These are phyloP conservation scores for Nicotiana paniculata DNA, from an alignment of 257 asterid species.

Conservation along the genomic window DNA sequence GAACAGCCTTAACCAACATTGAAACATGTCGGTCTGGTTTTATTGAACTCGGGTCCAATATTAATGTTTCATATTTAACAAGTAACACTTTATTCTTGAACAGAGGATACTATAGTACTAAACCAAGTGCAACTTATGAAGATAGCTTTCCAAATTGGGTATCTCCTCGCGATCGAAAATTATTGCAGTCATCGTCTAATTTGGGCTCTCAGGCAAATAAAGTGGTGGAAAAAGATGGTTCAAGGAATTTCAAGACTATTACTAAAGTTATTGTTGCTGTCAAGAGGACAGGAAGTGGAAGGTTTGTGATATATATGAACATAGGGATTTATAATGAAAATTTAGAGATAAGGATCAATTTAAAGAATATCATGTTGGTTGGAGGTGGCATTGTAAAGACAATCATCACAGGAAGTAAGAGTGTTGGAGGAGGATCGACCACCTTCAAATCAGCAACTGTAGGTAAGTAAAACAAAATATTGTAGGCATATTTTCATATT, in stretches of 20 bases:
- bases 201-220: slow-evolving; percentile 1
- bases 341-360: slow-evolving; percentile 37
- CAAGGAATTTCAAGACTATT: slow-evolving; percentile 53
- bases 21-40: slow-evolving; percentile 66
- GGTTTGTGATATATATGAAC: slow-evolving; percentile 61
- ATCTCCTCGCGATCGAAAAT: slow-evolving; percentile 40
- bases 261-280: slow-evolving; percentile 37
- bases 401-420: slow-evolving; percentile 68
- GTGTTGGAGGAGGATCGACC: slow-evolving; percentile 71
- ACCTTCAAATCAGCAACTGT: slow-evolving; percentile 80
- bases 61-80: slow-evolving; percentile 45
- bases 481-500: too few species aligned
- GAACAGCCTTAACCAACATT: slow-evolving; percentile 65
- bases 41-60: slow-evolving; percentile 46
- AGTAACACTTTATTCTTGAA: slow-evolving; percentile 60
- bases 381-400: slow-evolving; percentile 92
- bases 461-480: slow-evolving; percentile 35
- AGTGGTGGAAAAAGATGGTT: slow-evolving; percentile 24
- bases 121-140: neutral
- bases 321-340: slow-evolving; percentile 67
- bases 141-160: slow-evolving; percentile 68
- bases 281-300: slow-evolving; percentile 33
- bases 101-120: slow-evolving; percentile 7
- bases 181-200: neutral
- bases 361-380: slow-evolving; percentile 53